A percentile compares a stretch with the other conserved stretches of the same genome.
Conservation (phyloP, 305 asterid genomes). For the Andrographis paniculata region DNA sequence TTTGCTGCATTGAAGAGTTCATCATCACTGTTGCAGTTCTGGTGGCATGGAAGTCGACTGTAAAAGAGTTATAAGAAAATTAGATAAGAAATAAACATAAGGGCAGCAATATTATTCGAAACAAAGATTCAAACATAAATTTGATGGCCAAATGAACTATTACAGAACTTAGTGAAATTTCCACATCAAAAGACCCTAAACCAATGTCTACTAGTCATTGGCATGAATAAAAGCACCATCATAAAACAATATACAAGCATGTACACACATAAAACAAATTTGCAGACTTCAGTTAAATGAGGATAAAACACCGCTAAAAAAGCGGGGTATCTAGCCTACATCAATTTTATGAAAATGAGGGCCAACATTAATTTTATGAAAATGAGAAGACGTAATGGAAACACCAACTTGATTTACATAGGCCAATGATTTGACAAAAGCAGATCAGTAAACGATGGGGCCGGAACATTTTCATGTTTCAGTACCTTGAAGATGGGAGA, state of each 20-base stretch:
- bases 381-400: too few species aligned
- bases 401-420: background rate
- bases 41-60: constrained; percentile 32
- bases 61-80: constrained; percentile 14
- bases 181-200: too few species aligned
- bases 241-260: too few species aligned
- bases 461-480: constrained; percentile 17
- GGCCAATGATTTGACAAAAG: constrained; percentile 7
- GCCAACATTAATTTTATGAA: too few species aligned
- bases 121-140: background rate
- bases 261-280: too few species aligned
- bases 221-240: too few species aligned
- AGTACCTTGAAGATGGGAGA: constrained; percentile 39
- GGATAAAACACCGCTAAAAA: too few species aligned
- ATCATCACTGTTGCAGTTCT: constrained; percentile 25
- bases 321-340: too few species aligned
- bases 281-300: too few species aligned
- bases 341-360: too few species aligned
- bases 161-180: too few species aligned
- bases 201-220: too few species aligned
- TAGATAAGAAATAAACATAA: constrained; percentile 1
- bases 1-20: constrained; percentile 19
- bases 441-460: constrained; percentile 14
- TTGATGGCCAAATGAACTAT: background rate
- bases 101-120: background rate